Percentiles rank a stretch among this genome's conserved stretches.
Evolutionary conservation across 495 filamentous ascomycete genomes (phyloP).

Genomic region (Penicillium paradoxum): DNA sequence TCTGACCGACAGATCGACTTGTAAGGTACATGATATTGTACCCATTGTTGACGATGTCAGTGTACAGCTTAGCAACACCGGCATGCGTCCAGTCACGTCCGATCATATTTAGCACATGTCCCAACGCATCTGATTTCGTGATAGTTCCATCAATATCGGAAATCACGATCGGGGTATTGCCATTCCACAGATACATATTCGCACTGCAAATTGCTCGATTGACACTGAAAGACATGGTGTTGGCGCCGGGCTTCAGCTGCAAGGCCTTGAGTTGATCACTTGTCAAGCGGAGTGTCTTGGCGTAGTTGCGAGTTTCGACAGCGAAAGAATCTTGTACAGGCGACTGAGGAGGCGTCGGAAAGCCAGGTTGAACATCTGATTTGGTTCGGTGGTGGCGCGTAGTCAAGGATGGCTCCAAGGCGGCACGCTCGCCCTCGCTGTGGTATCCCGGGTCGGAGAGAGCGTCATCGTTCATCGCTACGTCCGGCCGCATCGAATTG

Average conservation of each 20-base stretch:
- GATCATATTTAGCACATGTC: slow-evolving; percentile 97
- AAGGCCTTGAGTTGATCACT: slow-evolving; percentile 91
- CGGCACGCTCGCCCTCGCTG: slow-evolving; percentile 62
- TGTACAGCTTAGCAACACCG: slow-evolving; percentile 94
- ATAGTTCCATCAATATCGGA: slow-evolving; percentile 99
- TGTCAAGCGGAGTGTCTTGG: slow-evolving; percentile 94
- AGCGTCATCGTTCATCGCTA: slow-evolving; percentile 67
- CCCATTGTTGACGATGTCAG: slow-evolving; percentile 90
- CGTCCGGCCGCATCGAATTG: slow-evolving; percentile 48
- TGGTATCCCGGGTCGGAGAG: slow-evolving; percentile 92
- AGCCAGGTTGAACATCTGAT: slow-evolving; percentile 64
- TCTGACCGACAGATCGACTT: slow-evolving; percentile 85
- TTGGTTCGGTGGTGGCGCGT: slow-evolving; percentile 52
- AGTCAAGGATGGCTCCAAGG: slow-evolving; percentile 30
- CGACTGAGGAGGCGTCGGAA: slow-evolving; percentile 73
- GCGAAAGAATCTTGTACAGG: slow-evolving; percentile 53
- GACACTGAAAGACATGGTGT: slow-evolving; percentile 92
- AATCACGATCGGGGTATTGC: slow-evolving; percentile 89
- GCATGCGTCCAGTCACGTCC: slow-evolving; percentile 97
- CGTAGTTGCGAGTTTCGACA: slow-evolving; percentile 78
- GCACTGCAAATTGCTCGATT: slow-evolving; percentile 89
- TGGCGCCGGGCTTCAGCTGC: slow-evolving; percentile 74
- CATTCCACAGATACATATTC: slow-evolving; percentile 87
- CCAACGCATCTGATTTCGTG: slow-evolving; percentile 95
- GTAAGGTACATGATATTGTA: slow-evolving; percentile 99